Base-by-base conservation (phyloP, 2,329 filamentous ascomycete species). In the Arthrobotrys megalospora region DNA sequence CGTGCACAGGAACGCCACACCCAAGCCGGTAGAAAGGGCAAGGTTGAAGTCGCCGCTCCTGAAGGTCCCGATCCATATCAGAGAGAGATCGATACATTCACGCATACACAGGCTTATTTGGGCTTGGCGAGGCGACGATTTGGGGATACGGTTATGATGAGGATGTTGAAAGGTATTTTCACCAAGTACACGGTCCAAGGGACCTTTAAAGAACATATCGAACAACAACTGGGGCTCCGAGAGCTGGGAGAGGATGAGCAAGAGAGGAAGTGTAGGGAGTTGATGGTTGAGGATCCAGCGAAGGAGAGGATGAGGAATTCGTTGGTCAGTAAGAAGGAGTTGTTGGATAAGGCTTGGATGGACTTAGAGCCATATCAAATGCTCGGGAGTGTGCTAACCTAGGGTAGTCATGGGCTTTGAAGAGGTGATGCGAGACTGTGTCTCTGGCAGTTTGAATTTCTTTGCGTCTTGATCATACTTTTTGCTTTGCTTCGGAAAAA, bases 171-270 rank as follows among this genome's bases (percentile, higher is more conserved):
- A 62, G 19, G 78, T 63, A 75, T 72, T 55, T 45, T 75, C 66
- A 38, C 63, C 48, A 53, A 72, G 55, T 45, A 80, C 67, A 69
- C 70, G 24, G 14, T 16, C 3, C n/a, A 55, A 47, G 76, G 68
- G 28, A 64, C 36, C 0, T 72, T 82, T n/a, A 32, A 69, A 32
- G 73, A 79, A 14, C 63, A 63, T 14, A 12, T 82, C 16, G 84
- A 86, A 81, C 82, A 83, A 67, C 86, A 87, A 50, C 83, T 86
- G 58, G 81, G 83, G 62, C 75, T 88, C 72, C 83, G 85, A 71
- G 82, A 85, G 34, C 50, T 84, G 82, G 19, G 83, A 84, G 83
- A 83, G 83, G 80, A 72, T 60, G 81, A 83, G 55, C 79, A 76
- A 14, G 80, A 81, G 45, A 67, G 79, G 38, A 77, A 79, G 32